Percentiles rank a stretch among this genome's conserved stretches.
Conservation (phyloP, 2,329 filamentous ascomycete genomes). For the Curvularia sp. region DNA sequence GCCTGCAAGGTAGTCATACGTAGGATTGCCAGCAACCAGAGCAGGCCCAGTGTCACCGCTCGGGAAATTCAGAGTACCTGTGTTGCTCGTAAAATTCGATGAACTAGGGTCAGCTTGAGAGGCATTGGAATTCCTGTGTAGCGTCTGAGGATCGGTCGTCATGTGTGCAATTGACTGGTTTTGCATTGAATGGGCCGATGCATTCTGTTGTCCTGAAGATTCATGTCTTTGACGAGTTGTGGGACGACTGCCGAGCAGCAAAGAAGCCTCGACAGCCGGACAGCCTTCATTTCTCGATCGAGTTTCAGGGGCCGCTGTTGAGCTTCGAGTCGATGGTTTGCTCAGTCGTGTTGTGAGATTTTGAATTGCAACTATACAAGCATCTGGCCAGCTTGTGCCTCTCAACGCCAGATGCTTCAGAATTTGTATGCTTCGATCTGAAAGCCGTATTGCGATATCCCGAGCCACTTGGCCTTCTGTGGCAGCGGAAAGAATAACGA, state of each 20-base stretch:
- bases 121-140: not conserved
- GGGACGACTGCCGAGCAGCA: not conserved
- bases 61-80: not conserved
- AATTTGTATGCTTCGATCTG: conserved; percentile 28
- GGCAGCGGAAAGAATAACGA: conserved; percentile 32
- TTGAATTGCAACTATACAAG: conserved; percentile 32
- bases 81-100: not conserved
- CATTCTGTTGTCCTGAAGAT: not conserved
- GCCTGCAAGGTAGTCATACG: conserved; percentile 19
- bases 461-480: conserved; percentile 29
- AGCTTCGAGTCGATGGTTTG: conserved; percentile 16
- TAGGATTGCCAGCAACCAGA: conserved; percentile 8
- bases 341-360: conserved; percentile 27
- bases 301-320: conserved; percentile 10
- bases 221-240: not conserved
- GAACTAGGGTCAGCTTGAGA: not conserved
- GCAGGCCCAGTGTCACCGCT: conserved; percentile 2
- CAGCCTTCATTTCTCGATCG: no score
- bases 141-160: not conserved
- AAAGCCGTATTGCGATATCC: conserved; percentile 26
- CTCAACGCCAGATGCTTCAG: conserved; percentile 31
- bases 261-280: not conserved
- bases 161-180: not conserved
- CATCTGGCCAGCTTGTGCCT: conserved; percentile 38
- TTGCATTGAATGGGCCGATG: not conserved